Evolutionary conservation across 805 yeast genomes (phyloP).

Genomic region (Ogataea sp.): DNA sequence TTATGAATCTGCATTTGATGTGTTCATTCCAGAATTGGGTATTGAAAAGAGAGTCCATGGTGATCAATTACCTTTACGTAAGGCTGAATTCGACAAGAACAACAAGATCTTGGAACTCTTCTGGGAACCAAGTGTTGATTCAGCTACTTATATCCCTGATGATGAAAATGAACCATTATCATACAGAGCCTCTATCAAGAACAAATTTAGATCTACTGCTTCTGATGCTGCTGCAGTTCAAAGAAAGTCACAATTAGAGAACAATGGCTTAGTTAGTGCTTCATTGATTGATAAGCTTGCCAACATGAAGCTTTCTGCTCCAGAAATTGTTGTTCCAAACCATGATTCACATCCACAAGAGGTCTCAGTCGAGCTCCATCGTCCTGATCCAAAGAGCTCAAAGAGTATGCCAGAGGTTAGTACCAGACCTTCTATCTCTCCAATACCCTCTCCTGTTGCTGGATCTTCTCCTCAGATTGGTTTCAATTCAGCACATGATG

Average conservation of each 20-base stretch:
- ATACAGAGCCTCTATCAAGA: slow-evolving; percentile 69
- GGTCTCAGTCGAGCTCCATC: slow-evolving; percentile 3
- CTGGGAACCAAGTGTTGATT: slow-evolving; percentile 91
- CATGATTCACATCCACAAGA: background rate
- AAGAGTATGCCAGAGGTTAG: slow-evolving; percentile 24
- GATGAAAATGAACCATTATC: slow-evolving; percentile 77
- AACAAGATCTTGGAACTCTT: slow-evolving; percentile 66
- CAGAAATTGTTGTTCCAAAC: slow-evolving; percentile 27
- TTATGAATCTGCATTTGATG: slow-evolving; percentile 94
- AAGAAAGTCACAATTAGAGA: slow-evolving; percentile 25
- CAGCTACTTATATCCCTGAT: slow-evolving; percentile 86
- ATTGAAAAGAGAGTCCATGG: slow-evolving; percentile 96
- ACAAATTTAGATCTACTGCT: slow-evolving; percentile 66
- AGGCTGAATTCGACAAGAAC: slow-evolving; percentile 82
- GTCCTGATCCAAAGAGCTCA: slow-evolving; percentile 6
- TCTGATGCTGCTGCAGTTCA: slow-evolving; percentile 62
- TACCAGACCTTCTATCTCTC: slow-evolving; percentile 4
- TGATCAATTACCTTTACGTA: slow-evolving; percentile 85
- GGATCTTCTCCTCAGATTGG: slow-evolving; percentile 5
- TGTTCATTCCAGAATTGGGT: slow-evolving; percentile 85
- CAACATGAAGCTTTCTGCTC: slow-evolving; percentile 42
- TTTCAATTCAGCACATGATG: slow-evolving; percentile 1
- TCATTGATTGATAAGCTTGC: slow-evolving; percentile 41
- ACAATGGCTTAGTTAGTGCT: slow-evolving; percentile 27
- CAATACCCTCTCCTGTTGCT: slow-evolving; percentile 3